Conservation (phyloP, 345 rosid genomes). For the Turnera subulata region DNA sequence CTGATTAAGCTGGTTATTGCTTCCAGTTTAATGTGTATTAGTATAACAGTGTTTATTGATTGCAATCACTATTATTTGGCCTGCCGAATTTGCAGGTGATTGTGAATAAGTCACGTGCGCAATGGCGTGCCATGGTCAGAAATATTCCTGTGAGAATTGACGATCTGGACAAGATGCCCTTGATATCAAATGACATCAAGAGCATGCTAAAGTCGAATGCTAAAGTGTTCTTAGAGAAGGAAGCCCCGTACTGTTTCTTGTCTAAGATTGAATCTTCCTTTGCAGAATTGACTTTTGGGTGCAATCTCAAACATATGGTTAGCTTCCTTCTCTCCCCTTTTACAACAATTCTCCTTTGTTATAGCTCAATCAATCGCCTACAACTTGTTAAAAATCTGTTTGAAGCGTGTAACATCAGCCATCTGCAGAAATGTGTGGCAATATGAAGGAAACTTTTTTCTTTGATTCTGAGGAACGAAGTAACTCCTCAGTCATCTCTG, state of each 20-base stretch:
- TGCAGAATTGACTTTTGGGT: slow-evolving; percentile 75
- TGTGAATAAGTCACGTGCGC: slow-evolving; percentile 85
- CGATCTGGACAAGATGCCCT: slow-evolving; percentile 66
- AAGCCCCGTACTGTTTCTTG: slow-evolving; percentile 78
- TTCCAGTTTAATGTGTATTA: too few species aligned
- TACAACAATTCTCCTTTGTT: too few species aligned
- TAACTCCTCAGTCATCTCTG: too few species aligned
- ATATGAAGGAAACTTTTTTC: too few species aligned
- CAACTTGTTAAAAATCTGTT: too few species aligned
- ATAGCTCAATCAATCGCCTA: too few species aligned
- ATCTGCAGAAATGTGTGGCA: too few species aligned
- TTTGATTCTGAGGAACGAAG: too few species aligned
- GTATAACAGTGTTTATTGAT: too few species aligned
- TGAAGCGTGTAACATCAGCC: too few species aligned
- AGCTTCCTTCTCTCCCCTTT: not conserved
- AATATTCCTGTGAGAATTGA: slow-evolving; percentile 64
- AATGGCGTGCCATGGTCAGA: slow-evolving; percentile 58
- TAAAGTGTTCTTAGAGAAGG: slow-evolving; percentile 76
- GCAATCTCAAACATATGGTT: slow-evolving; percentile 82
- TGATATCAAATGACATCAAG: slow-evolving; percentile 65
- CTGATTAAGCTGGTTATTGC: too few species aligned
- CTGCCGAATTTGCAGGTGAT: slow-evolving; percentile 50
- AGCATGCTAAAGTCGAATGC: slow-evolving; percentile 53
- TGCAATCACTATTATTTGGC: too few species aligned
- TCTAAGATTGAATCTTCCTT: slow-evolving; percentile 64